Percentiles rank a stretch among this genome's conserved stretches.
These are phyloP conservation scores for Ustilago sp. DNA, from an alignment of 1,284 basidiomycete genomes.

Conservation along the genomic window DNA sequence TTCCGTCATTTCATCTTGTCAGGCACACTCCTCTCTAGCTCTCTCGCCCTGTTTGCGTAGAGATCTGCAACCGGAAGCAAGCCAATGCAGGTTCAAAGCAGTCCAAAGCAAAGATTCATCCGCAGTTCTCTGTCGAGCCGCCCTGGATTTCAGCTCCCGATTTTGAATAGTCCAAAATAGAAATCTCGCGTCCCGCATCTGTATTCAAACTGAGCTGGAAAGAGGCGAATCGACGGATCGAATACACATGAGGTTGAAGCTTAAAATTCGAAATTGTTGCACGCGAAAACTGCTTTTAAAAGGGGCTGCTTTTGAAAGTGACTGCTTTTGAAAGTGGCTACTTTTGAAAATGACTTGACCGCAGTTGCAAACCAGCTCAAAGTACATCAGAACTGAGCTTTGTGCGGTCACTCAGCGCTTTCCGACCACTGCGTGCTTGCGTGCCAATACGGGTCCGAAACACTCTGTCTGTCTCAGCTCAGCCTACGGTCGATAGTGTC, in stretches of 20 bases:
- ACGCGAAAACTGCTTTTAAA: background rate
- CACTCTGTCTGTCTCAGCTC: background rate
- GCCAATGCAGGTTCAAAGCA: background rate
- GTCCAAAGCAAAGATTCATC: background rate
- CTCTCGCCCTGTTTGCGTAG: too few relatives aligned
- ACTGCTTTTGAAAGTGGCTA: too few relatives aligned
- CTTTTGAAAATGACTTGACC: constrained; percentile 1
- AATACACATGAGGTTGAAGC: background rate
- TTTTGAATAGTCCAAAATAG: too few relatives aligned
- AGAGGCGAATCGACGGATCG: too few relatives aligned
- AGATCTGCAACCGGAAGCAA: too few relatives aligned
- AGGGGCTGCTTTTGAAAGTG: too few relatives aligned
- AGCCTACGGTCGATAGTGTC: background rate
- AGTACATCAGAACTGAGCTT: too few relatives aligned
- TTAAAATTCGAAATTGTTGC: background rate
- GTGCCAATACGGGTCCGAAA: background rate
- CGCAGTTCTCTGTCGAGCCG: background rate
- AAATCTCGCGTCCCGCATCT: too few relatives aligned
- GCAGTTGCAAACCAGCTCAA: background rate
- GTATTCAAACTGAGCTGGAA: too few relatives aligned
- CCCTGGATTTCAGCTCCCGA: too few relatives aligned
- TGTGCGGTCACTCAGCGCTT: background rate
- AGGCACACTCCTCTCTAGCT: too few relatives aligned
- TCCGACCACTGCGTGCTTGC: background rate
- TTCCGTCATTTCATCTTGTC: background rate